A percentile compares a stretch with the other conserved stretches of the same genome.
Conservation (phyloP, 768 basidiomycete genomes). For the Suillus bovinus region DNA sequence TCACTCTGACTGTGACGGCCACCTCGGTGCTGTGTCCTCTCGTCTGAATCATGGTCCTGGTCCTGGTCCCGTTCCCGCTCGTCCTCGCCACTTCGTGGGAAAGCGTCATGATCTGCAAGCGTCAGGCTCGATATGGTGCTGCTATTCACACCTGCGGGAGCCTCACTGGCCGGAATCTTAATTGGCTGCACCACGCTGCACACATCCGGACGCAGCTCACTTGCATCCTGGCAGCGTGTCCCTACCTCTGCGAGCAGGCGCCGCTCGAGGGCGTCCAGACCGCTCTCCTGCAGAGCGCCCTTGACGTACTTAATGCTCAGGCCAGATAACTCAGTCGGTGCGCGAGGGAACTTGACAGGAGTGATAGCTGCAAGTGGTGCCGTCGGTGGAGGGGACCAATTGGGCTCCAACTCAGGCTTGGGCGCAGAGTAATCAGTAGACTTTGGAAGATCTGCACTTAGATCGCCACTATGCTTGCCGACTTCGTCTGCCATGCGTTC, state of each 20-base stretch:
- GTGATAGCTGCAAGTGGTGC: conserved; percentile 49
- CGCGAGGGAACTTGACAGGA: conserved; percentile 36
- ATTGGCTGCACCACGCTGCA: conserved; percentile 41
- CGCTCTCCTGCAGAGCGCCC: conserved; percentile 42
- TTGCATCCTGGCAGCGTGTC: conserved; percentile 47
- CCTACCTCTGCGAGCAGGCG: conserved; percentile 72
- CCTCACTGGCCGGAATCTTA: conserved; percentile 34
- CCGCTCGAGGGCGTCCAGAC: conserved; percentile 73
- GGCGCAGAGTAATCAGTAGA: conserved; percentile 13
- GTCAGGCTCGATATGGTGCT: conserved; percentile 51
- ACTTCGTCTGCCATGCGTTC: conserved; percentile 74
- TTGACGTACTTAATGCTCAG: conserved; percentile 24
- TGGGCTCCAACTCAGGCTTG: conserved; percentile 15
- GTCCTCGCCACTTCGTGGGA: conserved; percentile 13
- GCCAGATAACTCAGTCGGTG: conserved; percentile 28
- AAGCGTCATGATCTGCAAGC: conserved; percentile 32
- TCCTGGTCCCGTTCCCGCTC: conserved; percentile 17
- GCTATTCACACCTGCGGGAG: conserved; percentile 37
- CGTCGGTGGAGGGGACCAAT: conserved; percentile 43
- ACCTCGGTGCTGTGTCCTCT: conserved; percentile 32
- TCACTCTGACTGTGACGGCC: conserved; percentile 28
- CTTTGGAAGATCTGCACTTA: conserved; percentile 26
- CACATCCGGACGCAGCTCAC: conserved; percentile 34
- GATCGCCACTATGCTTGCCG: conserved; percentile 28
- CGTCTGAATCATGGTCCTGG: conserved; percentile 33